Conservation (phyloP, 108 stramenopile genomes). For the Fragilaria crotonensis region DNA sequence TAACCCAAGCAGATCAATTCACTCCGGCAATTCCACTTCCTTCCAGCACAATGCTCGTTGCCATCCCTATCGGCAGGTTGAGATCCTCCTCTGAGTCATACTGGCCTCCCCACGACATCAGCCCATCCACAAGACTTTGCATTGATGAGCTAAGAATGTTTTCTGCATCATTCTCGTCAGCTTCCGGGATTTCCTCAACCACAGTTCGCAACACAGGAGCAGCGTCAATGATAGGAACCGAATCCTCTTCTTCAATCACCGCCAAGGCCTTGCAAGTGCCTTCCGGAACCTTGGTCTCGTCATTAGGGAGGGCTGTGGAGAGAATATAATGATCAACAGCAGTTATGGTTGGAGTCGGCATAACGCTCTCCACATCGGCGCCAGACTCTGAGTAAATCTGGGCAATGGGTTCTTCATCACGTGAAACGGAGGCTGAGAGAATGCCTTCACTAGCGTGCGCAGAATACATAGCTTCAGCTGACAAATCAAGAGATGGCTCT, state of each 20-base stretch:
- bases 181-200: too few species aligned
- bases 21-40: too few species aligned
- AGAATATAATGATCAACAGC: too few species aligned
- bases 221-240: background rate
- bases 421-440: too few species aligned
- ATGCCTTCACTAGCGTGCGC: slow-evolving; percentile 8
- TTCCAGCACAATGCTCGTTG: slow-evolving; percentile 46
- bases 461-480: too few species aligned
- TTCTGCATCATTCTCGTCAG: slow-evolving; percentile 6
- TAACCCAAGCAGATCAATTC: too few species aligned
- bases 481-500: too few species aligned
- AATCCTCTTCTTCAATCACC: background rate
- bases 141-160: slow-evolving; percentile 62
- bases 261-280: background rate
- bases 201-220: background rate
- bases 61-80: slow-evolving; percentile 57
- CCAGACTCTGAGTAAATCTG: too few species aligned
- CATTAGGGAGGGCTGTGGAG: too few species aligned
- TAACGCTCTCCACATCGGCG: too few species aligned
- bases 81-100: slow-evolving; percentile 49
- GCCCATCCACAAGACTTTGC: slow-evolving; percentile 84
- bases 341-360: too few species aligned
- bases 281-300: background rate
- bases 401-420: too few species aligned
- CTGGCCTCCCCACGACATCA: slow-evolving; percentile 78